Conservation (phyloP, 495 filamentous ascomycete species). For the Neurospora pannonica region DNA sequence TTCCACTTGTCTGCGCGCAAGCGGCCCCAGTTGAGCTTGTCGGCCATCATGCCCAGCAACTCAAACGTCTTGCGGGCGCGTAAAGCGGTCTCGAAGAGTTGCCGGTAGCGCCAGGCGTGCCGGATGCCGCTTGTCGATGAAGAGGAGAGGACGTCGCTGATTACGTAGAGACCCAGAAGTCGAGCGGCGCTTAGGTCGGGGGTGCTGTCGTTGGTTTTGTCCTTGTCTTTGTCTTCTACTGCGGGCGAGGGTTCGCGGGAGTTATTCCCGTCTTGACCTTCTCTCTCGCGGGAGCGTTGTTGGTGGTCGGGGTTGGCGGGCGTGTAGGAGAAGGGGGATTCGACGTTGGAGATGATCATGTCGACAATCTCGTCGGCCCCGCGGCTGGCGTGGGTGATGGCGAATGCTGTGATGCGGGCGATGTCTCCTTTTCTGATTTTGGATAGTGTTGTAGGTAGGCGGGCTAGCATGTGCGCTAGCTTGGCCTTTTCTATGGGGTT, state of each 20-base stretch:
- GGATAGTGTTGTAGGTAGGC: constrained; percentile 67
- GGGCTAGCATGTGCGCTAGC: constrained; percentile 66
- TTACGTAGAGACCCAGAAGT: constrained; percentile 73
- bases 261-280: constrained; percentile 17
- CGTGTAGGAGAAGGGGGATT: constrained; percentile 60
- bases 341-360: constrained; percentile 73
- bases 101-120: constrained; percentile 84
- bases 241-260: constrained; percentile 26
- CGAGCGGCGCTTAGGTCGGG: constrained; percentile 63
- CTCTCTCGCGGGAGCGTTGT: constrained; percentile 33
- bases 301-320: constrained; percentile 38
- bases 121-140: constrained; percentile 74
- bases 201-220: constrained; percentile 22
- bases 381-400: constrained; percentile 68
- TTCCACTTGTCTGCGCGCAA: constrained; percentile 87
- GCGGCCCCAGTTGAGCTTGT: constrained; percentile 70
- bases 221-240: constrained; percentile 25
- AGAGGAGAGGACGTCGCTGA: constrained; percentile 82
- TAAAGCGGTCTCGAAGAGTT: constrained; percentile 71
- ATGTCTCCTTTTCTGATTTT: constrained; percentile 78
- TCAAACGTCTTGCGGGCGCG: constrained; percentile 67
- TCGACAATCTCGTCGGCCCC: constrained; percentile 85
- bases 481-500: constrained; percentile 79
- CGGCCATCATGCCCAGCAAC: constrained; percentile 66
- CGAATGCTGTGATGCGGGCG: constrained; percentile 78